Conservation (phyloP, 805 yeast species). For the Hanseniaspora pseudoguilliermondii region DNA sequence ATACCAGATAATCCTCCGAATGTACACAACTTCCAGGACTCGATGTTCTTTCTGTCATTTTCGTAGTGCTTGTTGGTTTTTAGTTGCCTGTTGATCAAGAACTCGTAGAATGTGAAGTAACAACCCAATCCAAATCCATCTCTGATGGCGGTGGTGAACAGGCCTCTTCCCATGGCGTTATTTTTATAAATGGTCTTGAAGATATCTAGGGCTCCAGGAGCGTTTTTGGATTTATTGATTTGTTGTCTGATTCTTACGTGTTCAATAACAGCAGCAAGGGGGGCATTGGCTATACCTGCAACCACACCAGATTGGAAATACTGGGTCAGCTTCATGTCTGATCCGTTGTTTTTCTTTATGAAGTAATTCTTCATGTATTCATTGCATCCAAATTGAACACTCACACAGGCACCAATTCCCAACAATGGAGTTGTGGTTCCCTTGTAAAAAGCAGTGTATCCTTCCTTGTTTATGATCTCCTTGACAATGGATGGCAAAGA, state of each 20-base stretch:
- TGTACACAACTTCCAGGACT: conserved; percentile 73
- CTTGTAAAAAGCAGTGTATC: conserved; percentile 74
- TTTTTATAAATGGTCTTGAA: conserved; percentile 38
- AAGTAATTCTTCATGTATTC: conserved; percentile 84
- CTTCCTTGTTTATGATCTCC: conserved; percentile 64
- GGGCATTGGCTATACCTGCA: conserved; percentile 86
- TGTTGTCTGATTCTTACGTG: conserved; percentile 89
- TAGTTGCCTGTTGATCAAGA: conserved; percentile 48
- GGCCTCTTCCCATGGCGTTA: conserved; percentile 64
- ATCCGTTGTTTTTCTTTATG: conserved; percentile 29
- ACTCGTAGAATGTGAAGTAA: conserved; percentile 85
- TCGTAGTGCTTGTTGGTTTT: conserved; percentile 25
- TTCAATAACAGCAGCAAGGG: conserved; percentile 86
- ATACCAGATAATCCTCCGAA: conserved; percentile 90
- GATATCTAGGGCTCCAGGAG: conserved; percentile 31
- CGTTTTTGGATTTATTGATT: conserved; percentile 61
- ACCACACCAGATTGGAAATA: conserved; percentile 74
- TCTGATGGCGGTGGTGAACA: conserved; percentile 68
- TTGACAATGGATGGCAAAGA: conserved; percentile 61
- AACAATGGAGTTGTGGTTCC: conserved; percentile 88
- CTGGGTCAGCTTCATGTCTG: conserved; percentile 42
- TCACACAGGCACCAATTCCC: conserved; percentile 97
- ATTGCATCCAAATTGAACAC: conserved; percentile 89
- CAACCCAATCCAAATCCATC: conserved; percentile 82
- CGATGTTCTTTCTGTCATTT: conserved; percentile 53